Base-by-base conservation (phyloP, 768 basidiomycete species). In the Kwoniella dejecticola region DNA sequence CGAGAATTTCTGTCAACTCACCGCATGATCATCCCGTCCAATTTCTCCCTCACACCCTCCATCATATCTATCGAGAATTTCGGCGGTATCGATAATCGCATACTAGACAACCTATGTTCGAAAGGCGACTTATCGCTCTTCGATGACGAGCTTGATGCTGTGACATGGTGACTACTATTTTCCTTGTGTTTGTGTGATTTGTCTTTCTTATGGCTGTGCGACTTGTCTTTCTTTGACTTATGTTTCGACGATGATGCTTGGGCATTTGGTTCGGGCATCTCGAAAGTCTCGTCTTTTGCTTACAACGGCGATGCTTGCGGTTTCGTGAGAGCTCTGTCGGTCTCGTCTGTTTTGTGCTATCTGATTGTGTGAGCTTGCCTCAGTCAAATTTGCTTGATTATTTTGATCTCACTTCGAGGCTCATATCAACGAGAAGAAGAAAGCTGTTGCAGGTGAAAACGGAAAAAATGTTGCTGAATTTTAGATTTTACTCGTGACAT, bases 11-110 rank as follows among this genome's bases (percentile, higher is more conserved):
- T 13, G 6, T 5, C 10, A 5, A 80, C 84, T 69, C 72, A 93
- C 94, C 90, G 86, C 94, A 97, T 95, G 13, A 95, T 81, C 89
- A 96, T 89, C 7, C 89, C 90, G 78, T 97, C 92, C 17, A 97
- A 81, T 85, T 93, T 87, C 79, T 97, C 91, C 72, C 88, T 86
- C 17, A 86, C 89, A 6, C 94, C 94, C 40, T 79, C 81, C 10
- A 83, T 81, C n/a, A 88, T 84, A 78, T 89, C 85, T 42, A 81
- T 83, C 15, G 89, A 84, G 76, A 91, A 95, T 42, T 88, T 83
- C 0, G 93, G 93, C 27, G 93, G 85, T 15, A 96, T 83, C 10
- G 89, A 87, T 41, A 95, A 81, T 24, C 83, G 80, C 56, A 93
- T 81, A 13, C 65, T 57, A 38, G 69, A 65, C 12, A 38, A 49